Evolutionary conservation across 768 basidiomycete genomes (phyloP).

Genomic region (Sporobolomyces pararoseus): DNA sequence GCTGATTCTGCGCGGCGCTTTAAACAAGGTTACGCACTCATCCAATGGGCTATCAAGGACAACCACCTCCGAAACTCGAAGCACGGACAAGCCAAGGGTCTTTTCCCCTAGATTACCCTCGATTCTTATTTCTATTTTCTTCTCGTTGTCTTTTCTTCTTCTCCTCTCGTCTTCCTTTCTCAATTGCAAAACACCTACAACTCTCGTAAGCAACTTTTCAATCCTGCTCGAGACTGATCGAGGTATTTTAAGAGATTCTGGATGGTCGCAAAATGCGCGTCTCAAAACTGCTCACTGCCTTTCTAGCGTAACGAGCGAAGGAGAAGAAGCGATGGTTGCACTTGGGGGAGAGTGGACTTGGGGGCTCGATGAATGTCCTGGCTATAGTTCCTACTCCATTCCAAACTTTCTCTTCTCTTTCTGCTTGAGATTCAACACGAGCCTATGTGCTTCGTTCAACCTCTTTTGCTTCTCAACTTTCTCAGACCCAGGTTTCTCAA

Average conservation of each 20-base stretch:
- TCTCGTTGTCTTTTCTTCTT: background rate
- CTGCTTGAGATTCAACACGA: background rate
- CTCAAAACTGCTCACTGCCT: too few species aligned
- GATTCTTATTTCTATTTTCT: background rate
- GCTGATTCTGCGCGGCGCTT: background rate
- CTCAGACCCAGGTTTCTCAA: background rate
- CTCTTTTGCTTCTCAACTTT: background rate
- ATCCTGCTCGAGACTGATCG: too few species aligned
- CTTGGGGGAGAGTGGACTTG: too few species aligned
- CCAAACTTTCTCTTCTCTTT: constrained; percentile 2
- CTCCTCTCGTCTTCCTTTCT: background rate
- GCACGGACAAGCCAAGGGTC: constrained; percentile 35
- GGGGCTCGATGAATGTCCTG: too few species aligned
- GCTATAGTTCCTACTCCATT: background rate
- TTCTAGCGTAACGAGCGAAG: too few species aligned
- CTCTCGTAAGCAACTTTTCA: too few species aligned
- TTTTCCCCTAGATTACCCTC: constrained; percentile 26
- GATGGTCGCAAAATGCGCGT: too few species aligned
- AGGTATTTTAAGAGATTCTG: too few species aligned
- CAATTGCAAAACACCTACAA: background rate
- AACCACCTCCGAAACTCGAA: constrained; percentile 44
- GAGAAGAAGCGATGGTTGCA: too few species aligned
- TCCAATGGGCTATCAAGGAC: constrained; percentile 40
- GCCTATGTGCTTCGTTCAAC: constrained; percentile 11
- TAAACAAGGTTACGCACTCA: constrained; percentile 34